A percentile compares a stretch with the other conserved stretches of the same genome.
Conservation (phyloP, 331 rosid species). For the Acacia pycnantha region DNA sequence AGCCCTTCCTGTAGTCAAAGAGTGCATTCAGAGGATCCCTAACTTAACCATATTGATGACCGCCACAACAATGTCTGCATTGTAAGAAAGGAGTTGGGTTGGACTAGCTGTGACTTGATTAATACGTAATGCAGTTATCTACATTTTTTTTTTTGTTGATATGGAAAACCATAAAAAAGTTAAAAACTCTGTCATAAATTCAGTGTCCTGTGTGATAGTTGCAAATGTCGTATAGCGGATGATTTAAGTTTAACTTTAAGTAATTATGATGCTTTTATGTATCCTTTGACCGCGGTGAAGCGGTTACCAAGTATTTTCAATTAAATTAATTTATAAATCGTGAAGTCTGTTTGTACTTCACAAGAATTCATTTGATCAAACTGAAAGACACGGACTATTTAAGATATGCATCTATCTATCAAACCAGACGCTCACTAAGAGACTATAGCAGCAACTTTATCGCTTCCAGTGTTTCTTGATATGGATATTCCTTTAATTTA, state of each 20-base stretch:
- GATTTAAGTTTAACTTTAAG: background rate
- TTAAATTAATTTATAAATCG: background rate
- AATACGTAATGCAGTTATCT: background rate
- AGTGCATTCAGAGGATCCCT: conserved; percentile 64
- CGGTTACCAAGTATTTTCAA: background rate
- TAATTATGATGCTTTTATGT: background rate
- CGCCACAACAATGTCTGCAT: conserved; percentile 77
- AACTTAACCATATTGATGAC: conserved; percentile 72
- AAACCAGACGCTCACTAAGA: background rate
- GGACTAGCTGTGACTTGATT: background rate
- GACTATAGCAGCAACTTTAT: background rate
- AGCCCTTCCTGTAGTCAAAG: conserved; percentile 79
- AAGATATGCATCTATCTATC: background rate
- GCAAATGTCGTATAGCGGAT: background rate
- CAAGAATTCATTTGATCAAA: background rate
- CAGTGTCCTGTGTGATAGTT: background rate
- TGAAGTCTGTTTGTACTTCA: background rate
- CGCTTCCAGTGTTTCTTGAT: background rate
- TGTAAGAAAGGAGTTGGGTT: conserved; percentile 44
- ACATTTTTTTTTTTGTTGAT: background rate
- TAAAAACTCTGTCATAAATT: background rate
- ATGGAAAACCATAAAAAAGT: background rate
- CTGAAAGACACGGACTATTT: background rate
- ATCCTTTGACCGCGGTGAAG: background rate
- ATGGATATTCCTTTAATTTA: conserved; percentile 23